Evolutionary conservation across 2,329 filamentous ascomycete species (phyloP), one percentile per base, ranked within the genome.

Genomic region (Epichloe coenophiala): DNA sequence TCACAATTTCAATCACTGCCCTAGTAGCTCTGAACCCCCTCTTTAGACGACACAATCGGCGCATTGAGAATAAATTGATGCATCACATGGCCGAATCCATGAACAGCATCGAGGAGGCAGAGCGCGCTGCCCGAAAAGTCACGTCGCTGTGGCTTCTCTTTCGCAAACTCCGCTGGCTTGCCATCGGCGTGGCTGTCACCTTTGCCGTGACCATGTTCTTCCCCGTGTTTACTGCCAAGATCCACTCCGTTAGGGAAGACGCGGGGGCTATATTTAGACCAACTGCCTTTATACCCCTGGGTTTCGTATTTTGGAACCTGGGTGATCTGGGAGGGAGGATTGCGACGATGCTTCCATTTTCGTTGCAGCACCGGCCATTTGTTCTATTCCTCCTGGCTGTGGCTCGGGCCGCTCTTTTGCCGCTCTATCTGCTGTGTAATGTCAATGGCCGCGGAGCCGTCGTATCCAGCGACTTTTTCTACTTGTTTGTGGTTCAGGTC

Each of bases 191-290:
- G 13, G 88, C 88, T 59, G 64, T 90, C 56, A 89, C 84, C 62
- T 97, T 97, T 61, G 69, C 76, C 41, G 70, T 91, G 50, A 90
- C 90, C 47, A 97, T 98, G 91, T 82, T 93, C 63, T 97, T 90
- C 71, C 93, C 93, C 1, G 87, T 97, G 54, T 94, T 94, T 67
- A 97, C 93, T 0, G 71, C 76, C 51, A 80, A 84, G 66, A 83
- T 71, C 55, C 59, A 68, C 36, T 77, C 75, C 8, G 70, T 76
- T 11, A 59, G 61, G 23, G 59, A 61, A 53, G 63, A 58, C 55
- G 54, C 62, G 7, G 73, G 77, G 12, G 70, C 75, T 15, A 68
- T 94, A 15, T 78, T 94, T 56, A 78, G 81, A 48, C 80, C 87
- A 0, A 74, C 81, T 1, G 81, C 84, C 15, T 98, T 97, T 65